Evolutionary conservation across 805 yeast species (phyloP).

Genomic region (Starmerella apis): DNA sequence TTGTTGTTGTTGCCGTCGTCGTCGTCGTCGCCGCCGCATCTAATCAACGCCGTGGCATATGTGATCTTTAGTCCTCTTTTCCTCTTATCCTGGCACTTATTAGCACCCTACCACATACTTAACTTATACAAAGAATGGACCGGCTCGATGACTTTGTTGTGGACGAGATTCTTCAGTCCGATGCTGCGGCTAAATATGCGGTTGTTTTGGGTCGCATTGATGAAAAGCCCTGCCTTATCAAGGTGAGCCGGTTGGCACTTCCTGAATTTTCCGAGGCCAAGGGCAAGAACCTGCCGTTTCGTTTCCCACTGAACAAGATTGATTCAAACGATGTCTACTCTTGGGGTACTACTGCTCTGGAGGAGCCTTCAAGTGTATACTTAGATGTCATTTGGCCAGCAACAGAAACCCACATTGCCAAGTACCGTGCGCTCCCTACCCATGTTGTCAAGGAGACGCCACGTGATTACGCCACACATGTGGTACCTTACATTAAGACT

Average conservation of each 20-base stretch:
- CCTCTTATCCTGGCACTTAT: no score
- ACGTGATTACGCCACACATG: slow-evolving; percentile 49
- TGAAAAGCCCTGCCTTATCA: slow-evolving; percentile 51
- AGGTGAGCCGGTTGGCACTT: slow-evolving; percentile 32
- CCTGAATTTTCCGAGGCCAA: slow-evolving; percentile 16
- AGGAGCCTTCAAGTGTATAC: slow-evolving; percentile 49
- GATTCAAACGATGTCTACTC: slow-evolving; percentile 74
- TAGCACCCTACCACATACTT: no score
- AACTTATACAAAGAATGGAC: no score
- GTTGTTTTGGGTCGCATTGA: slow-evolving; percentile 60
- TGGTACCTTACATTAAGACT: slow-evolving; percentile 63
- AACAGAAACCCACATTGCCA: slow-evolving; percentile 68
- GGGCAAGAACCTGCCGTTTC: slow-evolving; percentile 16
- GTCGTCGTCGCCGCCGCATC: no score
- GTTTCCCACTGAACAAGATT: slow-evolving; percentile 31
- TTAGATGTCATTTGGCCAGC: slow-evolving; percentile 81
- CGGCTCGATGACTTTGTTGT: slow-evolving; percentile 36
- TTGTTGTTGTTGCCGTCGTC: no score
- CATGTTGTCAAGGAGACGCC: slow-evolving; percentile 75
- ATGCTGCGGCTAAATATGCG: slow-evolving; percentile 58
- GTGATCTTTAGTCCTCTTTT: neutral
- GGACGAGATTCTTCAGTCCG: slow-evolving; percentile 38
- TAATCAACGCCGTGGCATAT: no score
- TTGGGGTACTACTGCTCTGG: slow-evolving; percentile 58
- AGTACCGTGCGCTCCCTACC: slow-evolving; percentile 50